Percentiles rank a stretch among this genome's conserved stretches.
Conservation (phyloP, 352 stramenopile species). For the Labyrinthula sp. region DNA sequence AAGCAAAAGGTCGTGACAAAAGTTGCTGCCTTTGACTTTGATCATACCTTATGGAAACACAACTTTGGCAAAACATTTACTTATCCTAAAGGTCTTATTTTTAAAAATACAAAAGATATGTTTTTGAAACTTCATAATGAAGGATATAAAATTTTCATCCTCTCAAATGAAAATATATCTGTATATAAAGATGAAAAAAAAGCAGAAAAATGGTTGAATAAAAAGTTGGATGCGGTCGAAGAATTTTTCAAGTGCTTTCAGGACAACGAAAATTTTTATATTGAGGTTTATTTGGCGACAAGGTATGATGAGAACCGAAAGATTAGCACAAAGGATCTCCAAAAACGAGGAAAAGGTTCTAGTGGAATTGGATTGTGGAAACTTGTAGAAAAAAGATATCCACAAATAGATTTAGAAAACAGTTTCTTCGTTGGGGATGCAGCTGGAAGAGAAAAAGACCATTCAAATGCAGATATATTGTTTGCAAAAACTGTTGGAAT, state of each 20-base stretch:
- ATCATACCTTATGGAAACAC: conserved; percentile 9
- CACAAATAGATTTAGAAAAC: not conserved
- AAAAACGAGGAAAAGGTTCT: conserved; percentile 1
- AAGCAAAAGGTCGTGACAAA: not conserved
- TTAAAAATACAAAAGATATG: conserved; percentile 3
- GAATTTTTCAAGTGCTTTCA: conserved; percentile 13
- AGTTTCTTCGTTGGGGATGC: conserved; percentile 20
- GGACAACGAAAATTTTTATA: too few species aligned
- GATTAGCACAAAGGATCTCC: not conserved
- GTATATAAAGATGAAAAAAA: conserved; percentile 7
- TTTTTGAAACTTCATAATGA: conserved; percentile 1
- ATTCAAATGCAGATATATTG: conserved; percentile 4
- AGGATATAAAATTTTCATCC: conserved; percentile 11
- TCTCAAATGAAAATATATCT: conserved; percentile 16
- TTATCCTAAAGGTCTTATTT: conserved; percentile 6
- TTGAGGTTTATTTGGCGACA: conserved; percentile 20
- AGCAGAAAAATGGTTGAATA: not conserved
- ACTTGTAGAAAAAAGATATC: conserved; percentile 8
- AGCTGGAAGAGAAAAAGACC: conserved; percentile 6
- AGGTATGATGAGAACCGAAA: conserved; percentile 19
- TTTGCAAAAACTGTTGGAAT: conserved; percentile 9
- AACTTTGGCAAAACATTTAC: not conserved
- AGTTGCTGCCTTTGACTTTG: conserved; percentile 23
- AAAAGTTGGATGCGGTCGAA: conserved; percentile 3
- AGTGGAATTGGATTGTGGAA: conserved; percentile 17